Evolutionary conservation across 768 basidiomycete species (phyloP), one percentile per base, ranked within the genome.

Genomic region (Kondoa subrosea): DNA sequence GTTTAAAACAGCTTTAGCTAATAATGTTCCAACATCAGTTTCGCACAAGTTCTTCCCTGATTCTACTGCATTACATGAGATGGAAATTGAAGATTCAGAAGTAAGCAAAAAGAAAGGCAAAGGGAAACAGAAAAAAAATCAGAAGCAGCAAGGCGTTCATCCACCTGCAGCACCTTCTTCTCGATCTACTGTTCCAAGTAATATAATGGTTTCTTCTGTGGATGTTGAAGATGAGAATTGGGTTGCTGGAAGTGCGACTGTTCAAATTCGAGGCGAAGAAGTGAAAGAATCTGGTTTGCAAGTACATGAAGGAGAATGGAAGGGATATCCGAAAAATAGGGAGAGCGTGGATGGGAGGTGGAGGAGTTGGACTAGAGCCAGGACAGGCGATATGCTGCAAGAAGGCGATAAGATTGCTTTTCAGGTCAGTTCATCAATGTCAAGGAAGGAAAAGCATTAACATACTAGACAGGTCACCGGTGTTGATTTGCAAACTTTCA

Each of bases 191-290:
- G 29, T 63, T 27, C 61, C 61, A 12, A 8, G 8, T 15, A 63
- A 63, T 32, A 32, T 63, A 15, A 32, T 63, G 3, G 30, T 63
- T 33, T 29, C 61, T 3, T 27, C n/a, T 16, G 61, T 63, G 17
- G 61, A 63, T 32, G 61, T 63, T 3, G 61, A 63, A 32, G 61
- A 27, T 17, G n/a, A 27, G 12, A 32, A 63, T 33, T 63, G 27
- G 16, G 30, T 63, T 3, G 29, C 61, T 3, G 61, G 61, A 21
- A 16, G 34, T 14, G 30, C 61, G 12, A 50, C 40, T 50, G 40
- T 50, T 8, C 40, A 50, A 50, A 8, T 50, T 8, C 8, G 40
- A 21, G 40, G 40, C 21, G 40, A 8, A 50, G 40, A 21, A 50
- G 40, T 50, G 40, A 50, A 50, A 21, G 12, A 50, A 50, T 8